Evolutionary conservation across 2,329 filamentous ascomycete species (phyloP), one percentile per base, ranked within the genome.

Genomic region (Fusarium drepaniforme): DNA sequence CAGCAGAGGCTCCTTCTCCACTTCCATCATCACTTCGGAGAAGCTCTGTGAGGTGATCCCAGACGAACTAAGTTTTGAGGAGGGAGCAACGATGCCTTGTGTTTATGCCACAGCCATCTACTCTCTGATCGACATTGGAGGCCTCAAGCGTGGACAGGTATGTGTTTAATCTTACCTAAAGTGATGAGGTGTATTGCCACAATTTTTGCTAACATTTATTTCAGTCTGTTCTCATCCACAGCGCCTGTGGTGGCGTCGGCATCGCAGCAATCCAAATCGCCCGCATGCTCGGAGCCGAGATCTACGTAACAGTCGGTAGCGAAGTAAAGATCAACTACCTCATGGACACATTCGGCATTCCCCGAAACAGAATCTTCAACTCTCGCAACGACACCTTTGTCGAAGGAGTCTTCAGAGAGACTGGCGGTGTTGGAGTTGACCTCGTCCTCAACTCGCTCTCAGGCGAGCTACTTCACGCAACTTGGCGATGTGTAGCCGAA

Each of bases 401-500:
- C 1, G 35, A 70, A 1, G 80, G 74, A 1, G 65, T 85, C 4
- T 69, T 80, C 62, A 30, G 61, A 1, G 73, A 72, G 5, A 84
- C 82, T 1, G 59, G 71, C 11, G 72, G 79, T 11, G 63, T 67
- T 4, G 82, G 84, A 25, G 82, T 84, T 13, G 82, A 85, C 49
- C 60, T 84, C 0, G 83, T 85, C 0, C 78, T 87, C 7, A 86
- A 86, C 73, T 83, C 83, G 1, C 76, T 86, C 0, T 81, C 85
- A 0, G 84, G 84, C 0, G 84, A 86, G 16, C 70, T 83, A 0
- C 77, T 88, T 0, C 84, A 84, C 21, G 81, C 83, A 4, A 82
- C 84, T 0, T 88, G 84, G 85, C 70, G 82, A 1, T 87, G 85
- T 56, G 78, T 89, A 4, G 85, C 86, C 1, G 75, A 81, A 7